Percentiles rank a stretch among this genome's conserved stretches.
phyloP scores from a whole-genome alignment of 352 stramenopile genomes.

The Pythium brassicae region DNA sequence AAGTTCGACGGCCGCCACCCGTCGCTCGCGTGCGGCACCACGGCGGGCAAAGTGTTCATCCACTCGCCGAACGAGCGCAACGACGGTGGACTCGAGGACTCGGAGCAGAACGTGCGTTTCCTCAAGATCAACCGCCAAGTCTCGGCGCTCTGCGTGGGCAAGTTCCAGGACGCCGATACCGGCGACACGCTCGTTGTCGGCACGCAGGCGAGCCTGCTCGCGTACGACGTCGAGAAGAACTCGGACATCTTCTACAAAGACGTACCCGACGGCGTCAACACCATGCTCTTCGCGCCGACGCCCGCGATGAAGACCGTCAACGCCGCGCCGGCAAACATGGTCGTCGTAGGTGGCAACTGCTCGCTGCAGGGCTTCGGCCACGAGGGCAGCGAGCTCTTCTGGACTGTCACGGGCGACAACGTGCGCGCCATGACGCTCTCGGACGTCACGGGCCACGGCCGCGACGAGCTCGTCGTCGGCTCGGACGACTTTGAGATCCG shows the following conservation, averaged over 20 bases:
- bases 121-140: slow-evolving; percentile 92
- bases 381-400: slow-evolving; percentile 84
- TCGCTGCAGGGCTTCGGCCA: slow-evolving; percentile 86
- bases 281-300: slow-evolving; percentile 70
- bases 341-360: slow-evolving; percentile 91
- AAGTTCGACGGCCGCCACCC: slow-evolving; percentile 82
- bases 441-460: slow-evolving; percentile 66
- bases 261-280: slow-evolving; percentile 79
- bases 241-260: slow-evolving; percentile 93
- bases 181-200: slow-evolving; percentile 86
- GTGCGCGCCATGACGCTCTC: slow-evolving; percentile 76
- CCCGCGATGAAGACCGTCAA: slow-evolving; percentile 29
- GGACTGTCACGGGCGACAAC: slow-evolving; percentile 91
- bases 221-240: slow-evolving; percentile 93
- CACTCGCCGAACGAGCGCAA: slow-evolving; percentile 84
- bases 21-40: slow-evolving; percentile 79
- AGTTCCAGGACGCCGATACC: slow-evolving; percentile 49
- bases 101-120: slow-evolving; percentile 65
- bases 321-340: slow-evolving; percentile 49
- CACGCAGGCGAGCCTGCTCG: slow-evolving; percentile 86
- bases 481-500: slow-evolving; percentile 91
- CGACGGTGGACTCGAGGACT: slow-evolving; percentile 35
- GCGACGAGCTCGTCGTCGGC: slow-evolving; percentile 81
- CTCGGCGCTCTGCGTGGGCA: slow-evolving; percentile 71
- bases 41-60: slow-evolving; percentile 88